Percentiles rank a stretch among this genome's conserved stretches.
Conservation (phyloP, 768 basidiomycete genomes). For the Kwoniella newhampshirensis region DNA sequence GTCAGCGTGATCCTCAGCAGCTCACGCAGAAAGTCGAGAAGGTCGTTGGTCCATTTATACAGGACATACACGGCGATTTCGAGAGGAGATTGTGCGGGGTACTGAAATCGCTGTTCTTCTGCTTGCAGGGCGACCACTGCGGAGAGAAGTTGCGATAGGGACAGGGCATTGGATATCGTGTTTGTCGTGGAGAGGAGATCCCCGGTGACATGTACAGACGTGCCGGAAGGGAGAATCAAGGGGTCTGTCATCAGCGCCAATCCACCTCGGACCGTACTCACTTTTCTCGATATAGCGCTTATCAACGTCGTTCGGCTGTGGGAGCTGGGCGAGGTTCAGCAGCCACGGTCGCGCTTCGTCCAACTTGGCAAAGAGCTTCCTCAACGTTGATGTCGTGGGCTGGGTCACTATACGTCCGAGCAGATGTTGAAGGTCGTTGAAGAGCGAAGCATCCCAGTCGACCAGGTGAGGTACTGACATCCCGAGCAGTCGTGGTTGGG, state of each 20-base stretch:
- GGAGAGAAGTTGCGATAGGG: conserved; percentile 38
- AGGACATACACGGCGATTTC: conserved; percentile 39
- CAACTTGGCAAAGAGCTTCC: conserved; percentile 30
- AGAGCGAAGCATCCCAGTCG: conserved; percentile 42
- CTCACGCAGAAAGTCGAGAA: conserved; percentile 38
- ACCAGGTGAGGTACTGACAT: conserved; percentile 20
- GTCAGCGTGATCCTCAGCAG: conserved; percentile 30
- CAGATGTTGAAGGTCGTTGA: conserved; percentile 40
- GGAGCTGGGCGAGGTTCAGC: conserved; percentile 25
- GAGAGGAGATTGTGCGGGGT: conserved; percentile 31
- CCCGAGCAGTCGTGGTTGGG: not conserved
- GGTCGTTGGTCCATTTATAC: conserved; percentile 28
- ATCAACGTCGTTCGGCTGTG: conserved; percentile 35
- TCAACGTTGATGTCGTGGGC: conserved; percentile 36
- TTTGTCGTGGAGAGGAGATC: conserved; percentile 32
- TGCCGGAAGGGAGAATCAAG: conserved; percentile 26
- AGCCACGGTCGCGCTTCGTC: conserved; percentile 46
- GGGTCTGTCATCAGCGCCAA: conserved; percentile 29
- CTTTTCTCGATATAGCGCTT: conserved; percentile 39
- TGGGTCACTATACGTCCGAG: conserved; percentile 30
- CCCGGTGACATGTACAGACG: conserved; percentile 27
- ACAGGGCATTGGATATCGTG: conserved; percentile 29
- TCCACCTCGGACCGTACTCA: conserved; percentile 8
- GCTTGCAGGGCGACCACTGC: conserved; percentile 40
- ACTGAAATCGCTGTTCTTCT: conserved; percentile 29